Evolutionary conservation across 768 basidiomycete species (phyloP), one percentile per base, ranked within the genome.

Genomic region (Tulasnella sp.): DNA sequence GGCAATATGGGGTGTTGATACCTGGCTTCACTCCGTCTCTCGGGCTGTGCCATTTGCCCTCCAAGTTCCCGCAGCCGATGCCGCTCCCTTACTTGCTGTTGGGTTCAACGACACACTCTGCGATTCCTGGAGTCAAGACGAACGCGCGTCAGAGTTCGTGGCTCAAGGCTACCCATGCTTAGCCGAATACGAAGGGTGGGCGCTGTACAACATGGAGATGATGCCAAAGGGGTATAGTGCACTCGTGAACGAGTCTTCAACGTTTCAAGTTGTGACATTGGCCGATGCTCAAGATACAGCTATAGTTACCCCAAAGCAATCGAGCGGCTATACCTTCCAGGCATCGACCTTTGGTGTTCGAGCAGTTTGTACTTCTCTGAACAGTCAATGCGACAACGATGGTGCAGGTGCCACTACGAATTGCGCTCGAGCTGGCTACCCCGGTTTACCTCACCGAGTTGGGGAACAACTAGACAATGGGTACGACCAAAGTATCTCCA

Each of bases 11-110:
- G 61, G 29, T 5, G 61, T 35, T 26, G 61, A 67, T 67, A 67
- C 61, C 32, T 67, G 61, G 61, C 61, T 67, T 7, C 61, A 67
- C 61, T 67, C 32, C 61, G 61, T 67, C 61, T 67, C 61, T 67
- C 29, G 16, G 32, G 61, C 61, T 5, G 61, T 67, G 5, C 61
- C 61, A 35, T 67, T 29, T 29, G 61, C 61, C 32, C 61, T 67
- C 32, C 61, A 67, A 35, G 61, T 67, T 26, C 29, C 29, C 11
- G 61, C 61, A 26, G 16, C 29, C 7, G 26, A 35, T 35, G 1
- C 61, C 32, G 32, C 35, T 67, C 61, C 61, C 29, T 35, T 29
- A 29, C 61, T 67, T 67, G 61, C 29, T 26, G 61, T 67, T 20
- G 61, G 61, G 15, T 67, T 67, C 32, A 67, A 67, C 61, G 32